These are phyloP conservation scores for Neonectria sp. DNA, from an alignment of 2,329 filamentous ascomycete species.

Conservation along the genomic window DNA sequence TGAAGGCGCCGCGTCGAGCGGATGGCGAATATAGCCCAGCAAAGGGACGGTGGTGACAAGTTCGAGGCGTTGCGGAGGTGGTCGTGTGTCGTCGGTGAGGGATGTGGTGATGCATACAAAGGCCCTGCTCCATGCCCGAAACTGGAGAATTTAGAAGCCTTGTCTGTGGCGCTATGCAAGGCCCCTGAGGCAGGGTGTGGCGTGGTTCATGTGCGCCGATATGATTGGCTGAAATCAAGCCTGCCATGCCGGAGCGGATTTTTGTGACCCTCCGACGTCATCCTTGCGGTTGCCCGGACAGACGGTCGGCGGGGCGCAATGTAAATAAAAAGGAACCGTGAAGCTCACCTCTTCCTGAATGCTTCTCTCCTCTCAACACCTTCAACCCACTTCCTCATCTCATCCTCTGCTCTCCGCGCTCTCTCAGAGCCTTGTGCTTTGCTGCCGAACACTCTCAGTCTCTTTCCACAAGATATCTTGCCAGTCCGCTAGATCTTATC, in stretches of 20 bases:
- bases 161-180: slow-evolving; percentile 33
- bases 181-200: slow-evolving; percentile 25
- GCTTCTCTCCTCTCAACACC: slow-evolving; percentile 42
- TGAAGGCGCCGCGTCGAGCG: slow-evolving; percentile 6
- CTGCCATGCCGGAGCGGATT: slow-evolving; percentile 40
- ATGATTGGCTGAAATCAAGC: slow-evolving; percentile 37
- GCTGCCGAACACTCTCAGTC: slow-evolving; percentile 42
- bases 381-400: slow-evolving; percentile 20
- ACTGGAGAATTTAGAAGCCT: slow-evolving; percentile 41
- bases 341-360: slow-evolving; percentile 32
- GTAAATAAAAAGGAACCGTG: slow-evolving; percentile 63
- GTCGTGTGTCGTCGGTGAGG: slow-evolving; percentile 40
- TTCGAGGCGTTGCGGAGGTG: slow-evolving; percentile 14
- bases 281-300: slow-evolving; percentile 55
- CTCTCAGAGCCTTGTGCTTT: slow-evolving; percentile 42
- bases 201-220: background rate
- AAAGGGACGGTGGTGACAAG: background rate
- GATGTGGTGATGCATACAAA: slow-evolving; percentile 39
- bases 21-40: slow-evolving; percentile 2
- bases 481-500: slow-evolving; percentile 66
- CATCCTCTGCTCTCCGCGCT: slow-evolving; percentile 25
- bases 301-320: slow-evolving; percentile 52
- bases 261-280: slow-evolving; percentile 37
- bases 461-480: slow-evolving; percentile 46
- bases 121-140: slow-evolving; percentile 36